Base-by-base conservation (phyloP, 108 stramenopile genomes). In the Epipyxis sp. region DNA sequence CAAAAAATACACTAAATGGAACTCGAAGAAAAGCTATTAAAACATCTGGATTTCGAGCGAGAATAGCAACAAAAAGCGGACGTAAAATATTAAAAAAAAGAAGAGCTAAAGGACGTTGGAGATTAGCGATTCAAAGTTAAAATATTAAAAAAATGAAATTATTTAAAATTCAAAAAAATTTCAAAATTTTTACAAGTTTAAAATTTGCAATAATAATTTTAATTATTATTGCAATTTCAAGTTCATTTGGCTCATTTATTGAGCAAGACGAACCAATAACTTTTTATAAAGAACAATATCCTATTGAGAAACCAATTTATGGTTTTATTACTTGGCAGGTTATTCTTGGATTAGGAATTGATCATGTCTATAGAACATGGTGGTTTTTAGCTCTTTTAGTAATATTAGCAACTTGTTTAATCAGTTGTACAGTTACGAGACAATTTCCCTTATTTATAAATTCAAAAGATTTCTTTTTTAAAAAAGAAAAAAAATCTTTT, bases 401-500 rank as follows among this genome's bases (percentile, higher is more conserved):
- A 20, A 57, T 57, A 20, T 25, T 57, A 20, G 54, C 20, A 57
- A 57, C 25, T 57, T 57, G 20, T 20, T 57, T 57, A 57, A 57
- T 57, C 25, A 57, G 54, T 57, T 57, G 54, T 57, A 57, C 54
- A 57, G 25, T 57, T 57, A 57, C 54, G 54, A 16, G 54, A 16
- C 54, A 57, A 57, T 57, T 57, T 57, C 54, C 54, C 16, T 16
- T 57, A 57, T 25, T 57, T 57, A 57, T 20, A 57, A 57, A 25
- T 25, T 57, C 54, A 16, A 57, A 57, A 57, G 54, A 57, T 57
- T 57, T 20, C 54, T 57, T 57, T 20, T 57, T 57, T 57, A 57
- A 57, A 57, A 57, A 57, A 57, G 54, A 57, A 57, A 57, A 57
- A 57, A 57, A 57, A 57, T 16, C 54, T 20, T 57, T 57, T 57